Conservation (phyloP, 1,284 basidiomycete genomes). For the Phellinidium pouzarii region DNA sequence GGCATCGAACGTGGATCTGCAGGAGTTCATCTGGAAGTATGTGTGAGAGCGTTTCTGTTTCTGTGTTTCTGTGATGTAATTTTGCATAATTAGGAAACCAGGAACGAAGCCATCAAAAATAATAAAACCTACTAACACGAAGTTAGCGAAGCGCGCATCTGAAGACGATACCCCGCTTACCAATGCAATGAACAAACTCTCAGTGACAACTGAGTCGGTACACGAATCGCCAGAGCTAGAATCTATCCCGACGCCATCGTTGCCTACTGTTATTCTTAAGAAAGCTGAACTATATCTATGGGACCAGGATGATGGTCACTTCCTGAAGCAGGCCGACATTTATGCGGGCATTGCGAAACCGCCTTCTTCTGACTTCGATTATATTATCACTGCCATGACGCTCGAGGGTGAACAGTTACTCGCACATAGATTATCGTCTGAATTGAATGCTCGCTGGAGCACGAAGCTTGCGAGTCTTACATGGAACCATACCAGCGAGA, state of each 20-base stretch:
- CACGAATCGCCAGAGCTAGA: conserved; percentile 19
- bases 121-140: conserved; percentile 24
- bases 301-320: conserved; percentile 63
- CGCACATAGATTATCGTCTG: conserved; percentile 54
- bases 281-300: conserved; percentile 66
- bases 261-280: conserved; percentile 34
- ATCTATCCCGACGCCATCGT: conserved; percentile 15
- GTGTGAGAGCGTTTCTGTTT: conserved; percentile 31
- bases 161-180: conserved; percentile 19
- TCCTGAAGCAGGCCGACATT: conserved; percentile 71
- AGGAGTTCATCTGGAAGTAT: conserved; percentile 74
- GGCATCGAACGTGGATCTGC: conserved; percentile 60
- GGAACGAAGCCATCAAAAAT: conserved; percentile 22
- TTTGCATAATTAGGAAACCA: conserved; percentile 9
- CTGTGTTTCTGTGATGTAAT: not conserved
- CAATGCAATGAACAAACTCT: conserved; percentile 19
- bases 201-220: conserved; percentile 12
- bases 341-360: conserved; percentile 61
- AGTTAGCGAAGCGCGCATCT: conserved; percentile 19
- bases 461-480: conserved; percentile 66
- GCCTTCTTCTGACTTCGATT: conserved; percentile 41
- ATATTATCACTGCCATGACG: conserved; percentile 57
- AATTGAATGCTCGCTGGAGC: conserved; percentile 75
- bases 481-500: conserved; percentile 71
- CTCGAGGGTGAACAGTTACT: conserved; percentile 43